Conservation (phyloP, 345 rosid species). For the Populus pruinosa region DNA sequence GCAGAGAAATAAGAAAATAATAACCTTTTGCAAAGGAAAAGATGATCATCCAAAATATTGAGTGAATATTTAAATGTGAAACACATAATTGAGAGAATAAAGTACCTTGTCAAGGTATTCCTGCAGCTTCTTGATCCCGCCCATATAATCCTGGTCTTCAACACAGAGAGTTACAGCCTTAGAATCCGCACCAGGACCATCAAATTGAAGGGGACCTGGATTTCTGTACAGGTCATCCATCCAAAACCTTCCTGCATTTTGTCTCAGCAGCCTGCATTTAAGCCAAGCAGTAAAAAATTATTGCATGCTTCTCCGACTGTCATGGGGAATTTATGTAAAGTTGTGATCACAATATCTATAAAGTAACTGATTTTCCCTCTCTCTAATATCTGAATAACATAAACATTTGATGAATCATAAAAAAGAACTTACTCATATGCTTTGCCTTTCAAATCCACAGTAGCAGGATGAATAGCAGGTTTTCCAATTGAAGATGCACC, state of each 20-base stretch:
- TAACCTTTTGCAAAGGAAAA: neutral
- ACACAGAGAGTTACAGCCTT: slow-evolving; percentile 77
- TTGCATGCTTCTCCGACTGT: neutral
- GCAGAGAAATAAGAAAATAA: neutral
- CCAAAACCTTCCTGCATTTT: slow-evolving; percentile 68
- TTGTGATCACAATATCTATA: neutral
- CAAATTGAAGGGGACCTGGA: slow-evolving; percentile 94
- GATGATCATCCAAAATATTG: neutral
- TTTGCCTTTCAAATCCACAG: slow-evolving; percentile 93
- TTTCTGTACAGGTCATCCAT: slow-evolving; percentile 91
- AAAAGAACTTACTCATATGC: slow-evolving; percentile 72
- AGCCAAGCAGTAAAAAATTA: slow-evolving; percentile 1
- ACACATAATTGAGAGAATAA: neutral
- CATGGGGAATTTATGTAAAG: neutral
- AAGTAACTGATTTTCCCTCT: neutral
- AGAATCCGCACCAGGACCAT: slow-evolving; percentile 95
- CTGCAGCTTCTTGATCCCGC: slow-evolving; percentile 89
- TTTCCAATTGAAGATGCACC: slow-evolving; percentile 68
- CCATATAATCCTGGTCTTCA: slow-evolving; percentile 99
- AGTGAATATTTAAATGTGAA: neutral
- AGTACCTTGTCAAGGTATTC: slow-evolving; percentile 82
- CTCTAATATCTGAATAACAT: neutral
- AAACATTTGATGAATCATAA: neutral
- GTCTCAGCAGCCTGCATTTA: slow-evolving; percentile 67
- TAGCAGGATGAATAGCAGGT: slow-evolving; percentile 96